These are phyloP conservation scores for Arabis alpina DNA, from an alignment of 345 rosid species.

Conservation along the genomic window DNA sequence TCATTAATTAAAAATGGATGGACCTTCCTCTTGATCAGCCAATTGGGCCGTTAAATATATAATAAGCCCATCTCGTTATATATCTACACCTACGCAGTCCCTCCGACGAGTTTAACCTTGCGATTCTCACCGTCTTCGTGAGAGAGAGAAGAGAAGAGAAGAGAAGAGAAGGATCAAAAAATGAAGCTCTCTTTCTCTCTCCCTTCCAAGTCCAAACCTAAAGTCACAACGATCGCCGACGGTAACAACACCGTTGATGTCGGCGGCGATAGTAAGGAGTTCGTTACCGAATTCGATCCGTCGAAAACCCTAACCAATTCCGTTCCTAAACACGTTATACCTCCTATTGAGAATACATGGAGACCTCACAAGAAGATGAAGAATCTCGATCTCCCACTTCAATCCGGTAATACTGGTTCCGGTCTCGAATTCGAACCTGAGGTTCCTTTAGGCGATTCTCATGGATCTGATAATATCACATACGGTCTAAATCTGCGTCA, in stretches of 20 bases:
- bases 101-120: conserved; percentile 13
- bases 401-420: conserved; percentile 39
- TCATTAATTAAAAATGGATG: no score
- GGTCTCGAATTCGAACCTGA: conserved; percentile 60
- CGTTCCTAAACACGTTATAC: conserved; percentile 47
- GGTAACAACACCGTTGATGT: conserved; percentile 35
- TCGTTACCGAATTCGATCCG: conserved; percentile 66
- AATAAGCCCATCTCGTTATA: not conserved
- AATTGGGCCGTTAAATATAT: not conserved
- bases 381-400: conserved; percentile 59
- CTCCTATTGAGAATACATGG: conserved; percentile 64
- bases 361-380: conserved; percentile 66
- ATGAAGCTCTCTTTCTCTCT: conserved; percentile 73
- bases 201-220: conserved; percentile 52
- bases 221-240: conserved; percentile 25
- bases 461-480: conserved; percentile 36
- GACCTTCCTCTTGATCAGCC: no score
- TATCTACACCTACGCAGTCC: not conserved
- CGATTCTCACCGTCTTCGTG: conserved; percentile 16
- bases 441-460: conserved; percentile 33
- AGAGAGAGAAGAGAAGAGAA: conserved; percentile 15
- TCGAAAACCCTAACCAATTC: conserved; percentile 47
- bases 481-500: conserved; percentile 71
- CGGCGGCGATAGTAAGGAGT: conserved; percentile 40
- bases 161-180: conserved; percentile 13